Percentiles rank a stretch among this genome's conserved stretches.
These are phyloP conservation scores for Fraxinus greggii DNA, from an alignment of 305 asterid genomes.

Conservation along the genomic window DNA sequence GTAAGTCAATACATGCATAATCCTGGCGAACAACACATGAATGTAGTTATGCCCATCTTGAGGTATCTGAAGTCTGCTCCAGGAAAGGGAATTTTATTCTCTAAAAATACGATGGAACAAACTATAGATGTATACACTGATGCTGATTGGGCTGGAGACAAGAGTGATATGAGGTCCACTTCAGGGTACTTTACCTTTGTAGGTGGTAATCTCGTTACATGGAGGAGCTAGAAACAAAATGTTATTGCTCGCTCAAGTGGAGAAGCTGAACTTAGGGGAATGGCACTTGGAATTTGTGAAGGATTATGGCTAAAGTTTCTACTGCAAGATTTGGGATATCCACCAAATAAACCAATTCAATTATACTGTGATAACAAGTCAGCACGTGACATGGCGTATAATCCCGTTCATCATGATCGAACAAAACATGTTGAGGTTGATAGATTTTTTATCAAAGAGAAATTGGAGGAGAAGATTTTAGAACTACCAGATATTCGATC, in stretches of 20 bases:
- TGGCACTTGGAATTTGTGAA: background rate
- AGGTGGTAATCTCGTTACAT: background rate
- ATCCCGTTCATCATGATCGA: conserved; percentile 14
- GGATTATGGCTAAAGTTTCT: background rate
- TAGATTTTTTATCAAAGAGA: conserved; percentile 13
- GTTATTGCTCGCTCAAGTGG: background rate
- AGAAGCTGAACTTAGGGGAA: conserved; percentile 3
- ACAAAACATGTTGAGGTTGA: conserved; percentile 1
- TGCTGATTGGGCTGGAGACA: background rate
- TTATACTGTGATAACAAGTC: conserved; percentile 15
- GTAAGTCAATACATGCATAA: background rate
- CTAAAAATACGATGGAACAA: background rate
- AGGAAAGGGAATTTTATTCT: background rate
- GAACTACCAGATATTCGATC: background rate
- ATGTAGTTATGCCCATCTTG: background rate
- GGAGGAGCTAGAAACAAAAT: background rate
- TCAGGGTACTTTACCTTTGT: background rate
- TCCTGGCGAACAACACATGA: too few species aligned
- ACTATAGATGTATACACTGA: background rate
- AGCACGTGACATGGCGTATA: conserved; percentile 12
- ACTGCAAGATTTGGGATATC: conserved; percentile 14
- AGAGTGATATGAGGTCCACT: background rate
- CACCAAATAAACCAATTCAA: background rate
- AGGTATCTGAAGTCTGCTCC: conserved; percentile 5
- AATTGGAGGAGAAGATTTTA: conserved; percentile 6